Conservation (phyloP, 441 rosid species). For the Pelargonium hybrid region DNA sequence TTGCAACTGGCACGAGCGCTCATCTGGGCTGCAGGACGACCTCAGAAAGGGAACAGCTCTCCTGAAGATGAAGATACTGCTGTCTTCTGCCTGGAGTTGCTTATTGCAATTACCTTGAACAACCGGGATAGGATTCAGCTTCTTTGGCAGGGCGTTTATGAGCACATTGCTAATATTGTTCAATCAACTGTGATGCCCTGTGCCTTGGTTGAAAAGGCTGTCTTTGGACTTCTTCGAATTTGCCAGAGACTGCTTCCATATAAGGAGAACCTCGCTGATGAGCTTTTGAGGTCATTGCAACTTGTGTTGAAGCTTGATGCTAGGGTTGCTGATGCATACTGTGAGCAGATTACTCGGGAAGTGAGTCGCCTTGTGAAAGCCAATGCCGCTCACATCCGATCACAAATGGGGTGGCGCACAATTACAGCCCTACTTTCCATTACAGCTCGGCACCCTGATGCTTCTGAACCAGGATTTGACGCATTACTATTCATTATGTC, state of each 20-base stretch:
- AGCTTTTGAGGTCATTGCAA: conserved; percentile 82
- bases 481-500: conserved; percentile 66
- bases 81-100: conserved; percentile 87
- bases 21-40: conserved; percentile 74
- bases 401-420: conserved; percentile 88
- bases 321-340: conserved; percentile 92
- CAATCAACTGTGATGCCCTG: conserved; percentile 90
- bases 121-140: conserved; percentile 83
- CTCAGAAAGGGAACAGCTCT: conserved; percentile 62
- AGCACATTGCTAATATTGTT: conserved; percentile 79
- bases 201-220: conserved; percentile 81
- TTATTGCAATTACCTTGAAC: conserved; percentile 84
- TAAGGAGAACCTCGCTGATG: conserved; percentile 87
- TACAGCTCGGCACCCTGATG: conserved; percentile 91
- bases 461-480: conserved; percentile 81
- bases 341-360: conserved; percentile 82
- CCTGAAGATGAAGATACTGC: conserved; percentile 91
- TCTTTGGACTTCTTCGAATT: conserved; percentile 82
- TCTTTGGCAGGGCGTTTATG: conserved; percentile 92
- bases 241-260: conserved; percentile 94
- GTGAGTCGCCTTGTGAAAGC: conserved; percentile 91
- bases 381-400: conserved; percentile 82
- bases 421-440: conserved; percentile 72
- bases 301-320: conserved; percentile 91
- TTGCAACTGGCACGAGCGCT: conserved; percentile 79